Base-by-base conservation (phyloP, 441 rosid species). In the Adansonia rubrostipa region DNA sequence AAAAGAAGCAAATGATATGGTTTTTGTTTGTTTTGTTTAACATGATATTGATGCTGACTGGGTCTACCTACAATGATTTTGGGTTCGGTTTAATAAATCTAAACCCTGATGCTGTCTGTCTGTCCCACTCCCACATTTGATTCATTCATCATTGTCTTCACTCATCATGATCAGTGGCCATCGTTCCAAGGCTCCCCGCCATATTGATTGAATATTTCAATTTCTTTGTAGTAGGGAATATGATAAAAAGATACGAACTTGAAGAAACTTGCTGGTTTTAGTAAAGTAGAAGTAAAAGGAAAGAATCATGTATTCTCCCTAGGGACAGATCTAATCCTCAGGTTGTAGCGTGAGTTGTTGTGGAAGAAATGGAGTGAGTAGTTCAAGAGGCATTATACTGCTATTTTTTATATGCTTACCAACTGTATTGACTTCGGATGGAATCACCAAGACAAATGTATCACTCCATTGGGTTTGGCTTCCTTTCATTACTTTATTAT, bases 261-360 rank as follows among this genome's bases (percentile, higher is more conserved):
- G 77, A 83, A 74, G 86, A 83, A 85, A 79, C 80, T 80, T 53
- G 83, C 84, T 0, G 84, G 86, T 33, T 80, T 79, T 75, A 84
- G 87, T 78, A 81, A 79, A 73, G 82, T 84, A 62, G 87, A 84
- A 81, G 87, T 77, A 22, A 68, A 79, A 63, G 86, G 84, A 60
- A 79, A 75, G 77, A 79, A 58, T 54, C 82, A 68, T 78, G 77
- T 84, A 47, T 82, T 86, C 84, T 81, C 75, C 48, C 83, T 65
- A 0, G 77, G 84, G 58, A 86, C 71, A 81, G 80, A 78, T 77
- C 82, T 33, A 81, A 79, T 76, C 83, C 87, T 19, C 75, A 82
- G 77, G 71, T 84, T 73, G 61, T 78, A 47, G 83, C 33, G 33
- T 28, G 33, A 28, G 33, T 28, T 28, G 33, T 28, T 24, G 28